Percentiles rank a stretch among this genome's conserved stretches.
These are phyloP conservation scores for Rhodamnia rubescens DNA, from an alignment of 345 rosid genomes.

Conservation along the genomic window DNA sequence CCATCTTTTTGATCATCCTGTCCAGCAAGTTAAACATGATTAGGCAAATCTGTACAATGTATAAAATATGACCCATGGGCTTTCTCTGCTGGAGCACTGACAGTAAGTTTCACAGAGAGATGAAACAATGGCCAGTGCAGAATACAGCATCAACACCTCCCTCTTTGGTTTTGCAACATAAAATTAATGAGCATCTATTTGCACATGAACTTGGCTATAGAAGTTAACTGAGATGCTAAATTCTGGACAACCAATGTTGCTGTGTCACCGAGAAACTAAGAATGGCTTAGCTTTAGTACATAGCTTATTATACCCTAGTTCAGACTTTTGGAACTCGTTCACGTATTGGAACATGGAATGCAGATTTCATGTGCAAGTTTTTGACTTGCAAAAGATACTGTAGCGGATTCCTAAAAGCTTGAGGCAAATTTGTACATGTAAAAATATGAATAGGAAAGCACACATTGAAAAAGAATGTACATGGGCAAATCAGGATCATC, in stretches of 20 bases:
- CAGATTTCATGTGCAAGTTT: neutral
- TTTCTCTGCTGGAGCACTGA: neutral
- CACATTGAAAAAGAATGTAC: conserved; percentile 17
- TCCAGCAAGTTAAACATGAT: neutral
- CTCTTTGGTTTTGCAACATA: neutral
- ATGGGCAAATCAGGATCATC: conserved; percentile 69
- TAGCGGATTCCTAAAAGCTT: neutral
- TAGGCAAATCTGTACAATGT: neutral
- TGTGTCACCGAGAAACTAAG: neutral
- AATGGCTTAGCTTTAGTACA: neutral
- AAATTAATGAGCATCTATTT: neutral
- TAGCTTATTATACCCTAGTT: neutral
- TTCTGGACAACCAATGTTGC: neutral
- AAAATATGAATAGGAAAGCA: neutral
- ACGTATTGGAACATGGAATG: neutral
- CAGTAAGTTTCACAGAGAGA: neutral
- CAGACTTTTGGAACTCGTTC: neutral
- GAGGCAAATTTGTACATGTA: neutral
- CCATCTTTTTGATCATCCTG: neutral
- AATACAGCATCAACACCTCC: neutral
- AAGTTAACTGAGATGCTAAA: neutral
- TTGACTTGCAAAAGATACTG: neutral
- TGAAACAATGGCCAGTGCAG: neutral
- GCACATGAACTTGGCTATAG: neutral
- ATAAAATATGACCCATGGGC: neutral